phyloP scores from a whole-genome alignment of 257 asterid genomes.

The Rhazya stricta region DNA sequence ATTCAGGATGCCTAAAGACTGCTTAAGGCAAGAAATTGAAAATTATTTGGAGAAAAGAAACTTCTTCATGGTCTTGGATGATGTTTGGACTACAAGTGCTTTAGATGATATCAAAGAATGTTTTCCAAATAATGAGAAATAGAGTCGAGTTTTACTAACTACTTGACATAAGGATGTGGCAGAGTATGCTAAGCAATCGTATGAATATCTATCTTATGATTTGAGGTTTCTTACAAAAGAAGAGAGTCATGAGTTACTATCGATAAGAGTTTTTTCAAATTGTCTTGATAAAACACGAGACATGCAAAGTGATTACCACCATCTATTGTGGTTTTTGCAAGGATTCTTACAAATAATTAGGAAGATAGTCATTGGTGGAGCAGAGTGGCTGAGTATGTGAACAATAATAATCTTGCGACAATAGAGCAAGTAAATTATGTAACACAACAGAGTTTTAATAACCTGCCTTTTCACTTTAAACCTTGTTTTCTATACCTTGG shows the following conservation, averaged over 20 bases:
- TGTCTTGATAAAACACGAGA: too few species aligned
- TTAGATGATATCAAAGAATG: conserved; percentile 6
- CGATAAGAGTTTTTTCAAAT: conserved; percentile 14
- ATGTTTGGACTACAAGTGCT: conserved; percentile 3
- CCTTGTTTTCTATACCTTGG: conserved; percentile 30
- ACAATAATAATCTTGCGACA: background rate
- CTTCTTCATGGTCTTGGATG: conserved; percentile 17
- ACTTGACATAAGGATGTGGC: conserved; percentile 10
- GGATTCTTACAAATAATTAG: conserved; percentile 10
- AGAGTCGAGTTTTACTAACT: conserved; percentile 20
- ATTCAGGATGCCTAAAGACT: background rate
- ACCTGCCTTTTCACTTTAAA: conserved; percentile 21
- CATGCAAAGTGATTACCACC: conserved; percentile 20
- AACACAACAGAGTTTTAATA: conserved; percentile 17
- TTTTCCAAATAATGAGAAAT: conserved; percentile 7
- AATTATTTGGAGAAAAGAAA: background rate
- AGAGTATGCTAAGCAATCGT: background rate
- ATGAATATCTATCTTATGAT: background rate
- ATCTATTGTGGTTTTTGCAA: conserved; percentile 23
- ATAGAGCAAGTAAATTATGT: conserved; percentile 4
- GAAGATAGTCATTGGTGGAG: conserved; percentile 14
- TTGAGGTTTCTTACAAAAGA: background rate
- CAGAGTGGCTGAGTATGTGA: conserved; percentile 14
- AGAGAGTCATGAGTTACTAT: conserved; percentile 8
- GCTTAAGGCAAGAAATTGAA: background rate